Evolutionary conservation across 2,329 filamentous ascomycete genomes (phyloP).

Genomic region (Colletotrichum viniferum): DNA sequence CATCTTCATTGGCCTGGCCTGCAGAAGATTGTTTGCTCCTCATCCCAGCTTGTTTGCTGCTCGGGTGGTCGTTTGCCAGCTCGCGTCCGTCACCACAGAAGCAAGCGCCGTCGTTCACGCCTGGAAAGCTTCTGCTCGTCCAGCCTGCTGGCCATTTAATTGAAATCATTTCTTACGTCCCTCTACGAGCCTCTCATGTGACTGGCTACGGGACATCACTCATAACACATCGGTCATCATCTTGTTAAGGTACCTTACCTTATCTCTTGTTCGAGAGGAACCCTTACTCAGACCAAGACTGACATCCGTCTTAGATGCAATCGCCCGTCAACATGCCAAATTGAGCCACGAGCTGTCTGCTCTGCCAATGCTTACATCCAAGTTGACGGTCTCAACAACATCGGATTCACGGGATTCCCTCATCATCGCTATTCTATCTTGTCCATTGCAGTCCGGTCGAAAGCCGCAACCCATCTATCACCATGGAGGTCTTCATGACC

Average conservation of each 20-base stretch:
- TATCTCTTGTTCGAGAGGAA: not conserved
- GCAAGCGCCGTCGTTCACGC: not conserved
- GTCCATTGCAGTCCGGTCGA: not conserved
- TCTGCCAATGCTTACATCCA: not conserved
- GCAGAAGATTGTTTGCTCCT: not conserved
- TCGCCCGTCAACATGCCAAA: not conserved
- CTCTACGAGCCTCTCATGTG: not conserved
- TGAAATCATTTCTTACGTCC: not conserved
- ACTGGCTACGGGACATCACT: not conserved
- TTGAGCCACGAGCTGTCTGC: not conserved
- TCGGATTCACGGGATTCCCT: not conserved
- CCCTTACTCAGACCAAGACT: not conserved
- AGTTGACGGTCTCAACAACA: not conserved
- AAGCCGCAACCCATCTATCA: not conserved
- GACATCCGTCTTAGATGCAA: not conserved
- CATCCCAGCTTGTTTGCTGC: not conserved
- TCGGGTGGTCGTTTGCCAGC: not conserved
- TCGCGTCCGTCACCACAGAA: not conserved
- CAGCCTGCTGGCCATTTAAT: not conserved
- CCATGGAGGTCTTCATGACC: conserved; percentile 52
- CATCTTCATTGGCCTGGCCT: not conserved
- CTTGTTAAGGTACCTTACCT: not conserved
- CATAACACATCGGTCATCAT: not conserved
- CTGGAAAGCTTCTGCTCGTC: no score
- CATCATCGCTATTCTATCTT: not conserved